These are phyloP conservation scores for Fusarium bulbicola DNA, from an alignment of 2,329 filamentous ascomycete species.

Conservation along the genomic window DNA sequence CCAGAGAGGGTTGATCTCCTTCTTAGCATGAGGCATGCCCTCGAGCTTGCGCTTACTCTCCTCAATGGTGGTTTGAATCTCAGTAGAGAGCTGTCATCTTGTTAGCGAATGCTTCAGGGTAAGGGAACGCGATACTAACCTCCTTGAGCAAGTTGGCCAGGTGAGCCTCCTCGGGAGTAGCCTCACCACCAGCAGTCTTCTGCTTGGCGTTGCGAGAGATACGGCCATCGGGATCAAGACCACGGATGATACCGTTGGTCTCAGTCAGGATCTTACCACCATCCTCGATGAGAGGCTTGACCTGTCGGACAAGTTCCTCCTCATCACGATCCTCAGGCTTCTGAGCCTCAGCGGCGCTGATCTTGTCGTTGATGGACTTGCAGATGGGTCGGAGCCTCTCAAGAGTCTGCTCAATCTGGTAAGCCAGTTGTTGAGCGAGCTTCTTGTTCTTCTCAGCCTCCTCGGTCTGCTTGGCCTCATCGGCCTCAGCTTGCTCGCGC, in stretches of 20 bases:
- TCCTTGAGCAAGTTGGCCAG: slow-evolving; percentile 88
- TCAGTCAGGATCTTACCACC: slow-evolving; percentile 83
- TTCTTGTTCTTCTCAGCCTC: slow-evolving; percentile 74
- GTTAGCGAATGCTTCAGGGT: slow-evolving; percentile 15
- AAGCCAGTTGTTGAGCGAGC: slow-evolving; percentile 79
- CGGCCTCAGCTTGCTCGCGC: slow-evolving; percentile 46
- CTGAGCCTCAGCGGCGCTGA: slow-evolving; percentile 81
- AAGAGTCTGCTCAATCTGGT: slow-evolving; percentile 78
- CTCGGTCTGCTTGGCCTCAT: slow-evolving; percentile 60
- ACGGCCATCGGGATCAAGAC: slow-evolving; percentile 86
- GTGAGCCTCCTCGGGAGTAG: slow-evolving; percentile 77
- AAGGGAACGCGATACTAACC: slow-evolving; percentile 44
- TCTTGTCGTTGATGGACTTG: slow-evolving; percentile 85
- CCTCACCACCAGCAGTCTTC: slow-evolving; percentile 74
- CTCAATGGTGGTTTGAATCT: slow-evolving; percentile 84
- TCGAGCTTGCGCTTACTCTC: slow-evolving; percentile 87
- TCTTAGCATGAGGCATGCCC: slow-evolving; percentile 94
- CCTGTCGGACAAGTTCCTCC: slow-evolving; percentile 84
- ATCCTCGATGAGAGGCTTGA: slow-evolving; percentile 90
- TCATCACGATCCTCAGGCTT: slow-evolving; percentile 90
- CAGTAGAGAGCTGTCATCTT: slow-evolving; percentile 71
- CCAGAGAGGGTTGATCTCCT: slow-evolving; percentile 93
- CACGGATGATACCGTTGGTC: slow-evolving; percentile 86
- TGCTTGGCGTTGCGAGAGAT: slow-evolving; percentile 88
- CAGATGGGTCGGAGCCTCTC: slow-evolving; percentile 86